These are phyloP conservation scores for Extremus antarcticus DNA, from an alignment of 495 filamentous ascomycete genomes.

Conservation along the genomic window DNA sequence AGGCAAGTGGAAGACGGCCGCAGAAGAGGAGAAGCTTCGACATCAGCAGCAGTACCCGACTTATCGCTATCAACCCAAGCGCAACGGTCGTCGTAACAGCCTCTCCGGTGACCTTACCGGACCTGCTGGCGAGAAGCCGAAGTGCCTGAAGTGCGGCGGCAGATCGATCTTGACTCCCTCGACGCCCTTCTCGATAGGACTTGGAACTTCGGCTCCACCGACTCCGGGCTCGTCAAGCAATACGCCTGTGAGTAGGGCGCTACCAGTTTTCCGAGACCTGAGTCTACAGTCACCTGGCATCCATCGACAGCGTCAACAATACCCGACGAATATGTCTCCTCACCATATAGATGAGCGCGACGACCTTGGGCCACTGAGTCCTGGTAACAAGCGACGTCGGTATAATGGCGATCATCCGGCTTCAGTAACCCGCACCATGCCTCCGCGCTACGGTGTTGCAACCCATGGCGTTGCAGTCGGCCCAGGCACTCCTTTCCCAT, in stretches of 20 bases:
- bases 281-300: slow-evolving; percentile 26
- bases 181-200: slow-evolving; percentile 17
- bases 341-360: slow-evolving; percentile 20
- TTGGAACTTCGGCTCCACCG: slow-evolving; percentile 27
- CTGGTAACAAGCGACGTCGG: slow-evolving; percentile 27
- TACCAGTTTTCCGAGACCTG: slow-evolving; percentile 36
- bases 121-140: slow-evolving; percentile 27
- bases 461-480: background rate
- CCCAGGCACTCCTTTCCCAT: slow-evolving; percentile 21
- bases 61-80: slow-evolving; percentile 87
- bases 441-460: background rate
- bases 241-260: slow-evolving; percentile 25
- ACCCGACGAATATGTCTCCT: background rate
- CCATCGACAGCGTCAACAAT: background rate
- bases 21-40: slow-evolving; percentile 87
- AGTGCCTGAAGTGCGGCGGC: slow-evolving; percentile 54
- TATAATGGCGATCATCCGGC: slow-evolving; percentile 14
- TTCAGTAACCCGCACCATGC: background rate
- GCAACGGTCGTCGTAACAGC: slow-evolving; percentile 40
- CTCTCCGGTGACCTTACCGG: slow-evolving; percentile 1
- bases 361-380: slow-evolving; percentile 19
- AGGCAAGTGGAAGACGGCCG: slow-evolving; percentile 76
- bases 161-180: slow-evolving; percentile 44
- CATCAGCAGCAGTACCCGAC: slow-evolving; percentile 86
- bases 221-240: slow-evolving; percentile 21